Conservation (phyloP, 352 stramenopile genomes). For the Pythium dissotocum region DNA sequence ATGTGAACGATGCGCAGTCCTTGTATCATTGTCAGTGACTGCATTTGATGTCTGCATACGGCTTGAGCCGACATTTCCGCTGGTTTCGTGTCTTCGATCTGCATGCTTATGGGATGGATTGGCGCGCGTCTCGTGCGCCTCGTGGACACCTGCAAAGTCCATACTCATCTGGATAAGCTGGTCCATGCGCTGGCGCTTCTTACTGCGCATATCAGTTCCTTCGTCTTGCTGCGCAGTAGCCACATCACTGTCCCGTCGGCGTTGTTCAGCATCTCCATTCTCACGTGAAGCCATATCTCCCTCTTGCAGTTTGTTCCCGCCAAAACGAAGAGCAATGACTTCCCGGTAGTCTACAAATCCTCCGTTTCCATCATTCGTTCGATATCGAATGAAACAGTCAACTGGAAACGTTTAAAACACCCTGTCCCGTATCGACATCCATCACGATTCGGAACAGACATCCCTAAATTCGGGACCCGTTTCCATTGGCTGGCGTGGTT, state of each 20-base stretch:
- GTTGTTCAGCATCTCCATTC: background rate
- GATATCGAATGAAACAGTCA: slow-evolving; percentile 9
- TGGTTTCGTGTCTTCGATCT: background rate
- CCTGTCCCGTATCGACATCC: slow-evolving; percentile 1
- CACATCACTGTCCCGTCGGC: background rate
- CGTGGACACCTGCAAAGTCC: slow-evolving; percentile 30
- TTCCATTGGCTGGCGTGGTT: slow-evolving; percentile 14
- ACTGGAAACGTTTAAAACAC: slow-evolving; percentile 11
- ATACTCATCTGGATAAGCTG: slow-evolving; percentile 52
- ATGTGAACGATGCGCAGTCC: background rate
- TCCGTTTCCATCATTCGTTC: background rate
- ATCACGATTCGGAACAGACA: slow-evolving; percentile 8
- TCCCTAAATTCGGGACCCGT: slow-evolving; percentile 6
- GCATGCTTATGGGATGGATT: background rate
- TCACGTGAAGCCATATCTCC: slow-evolving; percentile 17
- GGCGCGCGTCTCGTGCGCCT: slow-evolving; percentile 2
- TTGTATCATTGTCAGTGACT: background rate
- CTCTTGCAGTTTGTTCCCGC: too few relatives aligned
- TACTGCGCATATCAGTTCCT: slow-evolving; percentile 11
- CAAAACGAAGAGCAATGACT: slow-evolving; percentile 11
- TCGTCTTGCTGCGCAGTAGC: background rate
- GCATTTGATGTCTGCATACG: background rate
- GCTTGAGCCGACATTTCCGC: background rate
- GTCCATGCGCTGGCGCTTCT: slow-evolving; percentile 59
- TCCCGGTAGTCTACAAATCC: slow-evolving; percentile 9